These are phyloP conservation scores for Neopestalotiopsis clavispora DNA, from an alignment of 2,329 filamentous ascomycete genomes.

Conservation along the genomic window DNA sequence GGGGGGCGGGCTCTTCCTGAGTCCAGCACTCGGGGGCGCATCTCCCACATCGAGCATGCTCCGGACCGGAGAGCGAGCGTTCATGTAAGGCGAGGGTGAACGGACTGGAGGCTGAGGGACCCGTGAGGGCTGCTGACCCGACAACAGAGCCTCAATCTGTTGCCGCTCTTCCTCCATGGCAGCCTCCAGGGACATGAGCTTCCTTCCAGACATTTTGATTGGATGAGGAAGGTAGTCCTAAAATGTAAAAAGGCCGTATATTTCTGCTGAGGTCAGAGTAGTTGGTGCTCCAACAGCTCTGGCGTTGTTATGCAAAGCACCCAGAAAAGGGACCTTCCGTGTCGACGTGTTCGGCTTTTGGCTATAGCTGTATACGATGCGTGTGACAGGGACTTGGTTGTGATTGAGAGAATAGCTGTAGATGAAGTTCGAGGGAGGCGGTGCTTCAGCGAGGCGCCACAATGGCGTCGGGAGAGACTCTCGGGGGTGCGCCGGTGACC, in stretches of 20 bases:
- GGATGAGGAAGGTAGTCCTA: not conserved
- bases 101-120: conserved; percentile 34
- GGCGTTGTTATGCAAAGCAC: too few species aligned
- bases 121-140: conserved; percentile 28
- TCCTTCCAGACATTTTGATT: conserved; percentile 33
- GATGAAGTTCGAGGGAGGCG: not conserved
- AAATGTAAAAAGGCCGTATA: not conserved
- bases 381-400: not conserved
- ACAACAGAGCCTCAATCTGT: conserved; percentile 37
- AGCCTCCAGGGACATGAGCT: conserved; percentile 38
- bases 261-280: not conserved
- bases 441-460: not conserved
- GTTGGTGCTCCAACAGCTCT: not conserved
- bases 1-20: conserved; percentile 45
- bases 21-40: conserved; percentile 35
- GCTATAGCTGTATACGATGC: not conserved
- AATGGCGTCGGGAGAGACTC: conserved; percentile 8
- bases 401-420: not conserved
- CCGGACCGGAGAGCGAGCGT: conserved; percentile 68
- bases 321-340: not conserved
- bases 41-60: conserved; percentile 69
- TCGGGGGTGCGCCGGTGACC: conserved; percentile 9
- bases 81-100: conserved; percentile 59
- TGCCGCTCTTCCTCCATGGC: conserved; percentile 39
- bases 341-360: not conserved